phyloP scores from a whole-genome alignment of 2,329 filamentous ascomycete genomes.

The Thermothelomyces thermophilus region DNA sequence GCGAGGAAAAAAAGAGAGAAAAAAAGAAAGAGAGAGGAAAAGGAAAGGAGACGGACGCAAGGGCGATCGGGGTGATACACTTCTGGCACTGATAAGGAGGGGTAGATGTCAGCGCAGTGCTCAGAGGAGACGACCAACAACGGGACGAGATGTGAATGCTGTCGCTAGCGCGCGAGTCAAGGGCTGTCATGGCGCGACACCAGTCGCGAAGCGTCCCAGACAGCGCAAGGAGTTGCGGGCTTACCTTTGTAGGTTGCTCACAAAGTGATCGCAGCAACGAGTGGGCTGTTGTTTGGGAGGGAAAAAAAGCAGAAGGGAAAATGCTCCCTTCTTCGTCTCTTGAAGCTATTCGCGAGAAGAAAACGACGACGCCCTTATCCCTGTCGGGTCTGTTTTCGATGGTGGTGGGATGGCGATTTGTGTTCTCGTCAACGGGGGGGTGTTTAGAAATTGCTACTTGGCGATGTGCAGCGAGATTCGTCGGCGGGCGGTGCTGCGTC shows the following conservation, averaged over 20 bases:
- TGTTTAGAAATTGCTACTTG: slow-evolving; percentile 16
- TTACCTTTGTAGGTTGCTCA: slow-evolving; percentile 19
- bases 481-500: slow-evolving; percentile 13
- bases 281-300: slow-evolving; percentile 17
- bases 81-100: slow-evolving; percentile 17
- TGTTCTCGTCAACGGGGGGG: slow-evolving; percentile 24
- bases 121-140: not conserved
- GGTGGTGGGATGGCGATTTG: slow-evolving; percentile 14
- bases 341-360: slow-evolving; percentile 6
- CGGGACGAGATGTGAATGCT: not conserved
- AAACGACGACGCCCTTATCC: not conserved
- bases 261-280: slow-evolving; percentile 26
- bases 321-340: slow-evolving; percentile 29
- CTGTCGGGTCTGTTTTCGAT: slow-evolving; percentile 8
- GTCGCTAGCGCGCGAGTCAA: not conserved
- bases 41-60: slow-evolving; percentile 18
- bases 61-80: slow-evolving; percentile 23
- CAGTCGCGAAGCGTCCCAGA: not conserved
- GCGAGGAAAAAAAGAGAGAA: not conserved
- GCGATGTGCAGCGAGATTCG: slow-evolving; percentile 13
- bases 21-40: slow-evolving; percentile 2
- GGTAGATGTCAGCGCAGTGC: slow-evolving; percentile 13
- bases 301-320: slow-evolving; percentile 17
- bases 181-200: slow-evolving; percentile 1
- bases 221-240: slow-evolving; percentile 14